phyloP scores from a whole-genome alignment of 768 basidiomycete genomes.

The Udeniomyces megalosporus region DNA sequence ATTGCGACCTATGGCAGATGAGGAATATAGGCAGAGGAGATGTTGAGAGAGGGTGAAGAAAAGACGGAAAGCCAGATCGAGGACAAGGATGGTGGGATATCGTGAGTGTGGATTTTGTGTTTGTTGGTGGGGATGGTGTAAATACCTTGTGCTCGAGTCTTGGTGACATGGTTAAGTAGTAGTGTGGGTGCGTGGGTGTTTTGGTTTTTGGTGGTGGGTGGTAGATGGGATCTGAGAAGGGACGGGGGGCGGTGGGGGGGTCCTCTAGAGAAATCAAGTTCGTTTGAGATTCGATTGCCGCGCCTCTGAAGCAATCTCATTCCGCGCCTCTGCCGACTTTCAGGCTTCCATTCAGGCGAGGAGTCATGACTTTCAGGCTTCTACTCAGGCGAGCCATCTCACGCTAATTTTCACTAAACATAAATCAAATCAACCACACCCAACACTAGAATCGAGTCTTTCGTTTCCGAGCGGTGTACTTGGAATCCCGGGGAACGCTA shows the following conservation, averaged over 20 bases:
- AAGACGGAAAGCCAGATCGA: neutral
- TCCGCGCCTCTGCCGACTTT: no score
- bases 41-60: neutral
- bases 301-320: no score
- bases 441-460: constrained; percentile 58
- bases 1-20: neutral
- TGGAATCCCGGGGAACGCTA: constrained; percentile 49
- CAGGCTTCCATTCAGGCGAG: no score
- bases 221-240: neutral
- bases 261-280: no score
- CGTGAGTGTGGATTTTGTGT: neutral
- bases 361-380: no score
- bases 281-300: no score
- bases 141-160: constrained; percentile 8
- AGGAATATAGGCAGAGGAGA: no score
- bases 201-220: no score
- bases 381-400: no score
- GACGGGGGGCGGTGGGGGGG: neutral
- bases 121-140: neutral
- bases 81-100: neutral
- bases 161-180: neutral
- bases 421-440: no score
- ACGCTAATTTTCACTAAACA: no score
- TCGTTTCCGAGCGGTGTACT: constrained; percentile 83
- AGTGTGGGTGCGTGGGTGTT: neutral